Evolutionary conservation across 768 basidiomycete species (phyloP), one percentile per base, ranked within the genome.

Genomic region (Lyophyllum atratum): DNA sequence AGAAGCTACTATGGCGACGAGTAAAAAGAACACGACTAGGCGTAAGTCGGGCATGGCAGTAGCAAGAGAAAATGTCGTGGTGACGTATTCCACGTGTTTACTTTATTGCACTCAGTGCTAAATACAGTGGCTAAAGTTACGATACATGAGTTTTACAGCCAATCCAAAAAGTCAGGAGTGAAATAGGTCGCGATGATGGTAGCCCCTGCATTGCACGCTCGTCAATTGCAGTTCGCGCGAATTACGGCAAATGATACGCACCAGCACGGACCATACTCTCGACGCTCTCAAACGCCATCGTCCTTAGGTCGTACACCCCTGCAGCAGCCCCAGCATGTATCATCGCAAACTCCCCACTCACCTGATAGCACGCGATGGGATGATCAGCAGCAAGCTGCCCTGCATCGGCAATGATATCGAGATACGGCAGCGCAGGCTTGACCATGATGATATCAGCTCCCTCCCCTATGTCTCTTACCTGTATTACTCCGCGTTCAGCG

Each of bases 381-480:
- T 92, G 89, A 68, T 96, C 87, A 0, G 85, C 85, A 5, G 92
- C 87, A 42, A 97, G 80, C 62, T 86, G 74, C 3, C 87, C 84
- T 15, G 93, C 93, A 66, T 97, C 93, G 29, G 90, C 83, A 63
- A 99, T 90, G 73, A 98, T 89, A 74, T 99, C 97, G 49, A 98
- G 91, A 75, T 98, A 98, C 0, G 97, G 95, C 58, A 98, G 73
- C 0, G 94, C 83, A 19, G 97, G 97, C 70, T 99, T 99, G 69
- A 99, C 94, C 95, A 99, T 98, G 70, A 99, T 86, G 66, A 99
- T 92, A 69, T 99, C 97, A 17, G 97, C 97, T 19, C 97, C 97
- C 76, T 98, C 97, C 9, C 68, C 74, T 0, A 83, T 80, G 70
- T 99, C 97, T 34, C 97, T 90, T 80, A 85, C 78, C 95, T 98